These are phyloP conservation scores for Paraleonurus japonicus DNA, from an alignment of 257 asterid genomes.

Conservation along the genomic window DNA sequence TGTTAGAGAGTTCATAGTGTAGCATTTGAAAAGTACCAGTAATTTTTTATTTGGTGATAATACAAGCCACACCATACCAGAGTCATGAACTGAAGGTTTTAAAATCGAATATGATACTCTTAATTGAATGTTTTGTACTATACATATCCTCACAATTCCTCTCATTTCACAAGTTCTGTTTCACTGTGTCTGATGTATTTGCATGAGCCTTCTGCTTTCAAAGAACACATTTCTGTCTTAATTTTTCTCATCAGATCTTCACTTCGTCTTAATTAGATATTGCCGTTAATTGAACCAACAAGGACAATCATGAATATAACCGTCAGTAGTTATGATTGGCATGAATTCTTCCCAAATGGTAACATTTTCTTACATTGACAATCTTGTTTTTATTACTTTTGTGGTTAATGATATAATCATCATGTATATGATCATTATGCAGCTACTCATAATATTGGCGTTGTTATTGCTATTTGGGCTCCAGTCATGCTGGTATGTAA, in stretches of 20 bases:
- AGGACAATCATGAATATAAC: constrained; percentile 61
- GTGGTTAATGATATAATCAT: constrained; percentile 27
- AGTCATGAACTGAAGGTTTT: not conserved
- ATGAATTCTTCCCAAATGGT: constrained; percentile 93
- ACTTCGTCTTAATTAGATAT: constrained; percentile 47
- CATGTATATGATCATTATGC: constrained; percentile 39
- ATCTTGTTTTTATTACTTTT: constrained; percentile 11
- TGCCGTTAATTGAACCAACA: constrained; percentile 94
- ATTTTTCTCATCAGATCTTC: not conserved
- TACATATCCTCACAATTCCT: not conserved
- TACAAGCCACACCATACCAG: not conserved
- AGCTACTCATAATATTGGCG: constrained; percentile 77
- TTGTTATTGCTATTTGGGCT: constrained; percentile 88
- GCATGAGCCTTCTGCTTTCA: constrained; percentile 1
- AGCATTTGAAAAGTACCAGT: not conserved
- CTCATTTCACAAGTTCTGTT: not conserved
- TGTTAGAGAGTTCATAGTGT: not conserved
- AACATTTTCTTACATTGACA: constrained; percentile 28
- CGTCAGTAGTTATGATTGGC: constrained; percentile 85
- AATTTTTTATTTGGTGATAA: not conserved
- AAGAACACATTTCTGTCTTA: not conserved
- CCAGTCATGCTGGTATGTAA: constrained; percentile 81
- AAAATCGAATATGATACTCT: not conserved
- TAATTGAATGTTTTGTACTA: not conserved
- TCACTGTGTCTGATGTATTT: constrained; percentile 3